These are phyloP conservation scores for Auricularia auricula-judae DNA, from an alignment of 768 basidiomycete species.

Conservation along the genomic window DNA sequence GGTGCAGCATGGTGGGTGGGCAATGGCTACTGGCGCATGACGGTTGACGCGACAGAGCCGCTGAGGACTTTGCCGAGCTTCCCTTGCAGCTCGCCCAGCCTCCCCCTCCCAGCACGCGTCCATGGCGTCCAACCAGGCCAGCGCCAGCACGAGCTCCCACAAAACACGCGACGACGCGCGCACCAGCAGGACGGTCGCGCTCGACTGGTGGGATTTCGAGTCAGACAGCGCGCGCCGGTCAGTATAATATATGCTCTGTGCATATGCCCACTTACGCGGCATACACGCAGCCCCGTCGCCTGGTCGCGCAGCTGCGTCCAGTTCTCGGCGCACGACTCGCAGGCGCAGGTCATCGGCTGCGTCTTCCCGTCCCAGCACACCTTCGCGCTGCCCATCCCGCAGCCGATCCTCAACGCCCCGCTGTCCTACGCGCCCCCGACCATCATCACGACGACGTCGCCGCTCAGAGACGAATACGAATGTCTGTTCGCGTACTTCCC, in stretches of 20 bases:
- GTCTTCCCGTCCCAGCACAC: background rate
- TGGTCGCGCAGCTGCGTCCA: background rate
- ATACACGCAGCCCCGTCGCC: background rate
- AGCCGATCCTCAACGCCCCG: background rate
- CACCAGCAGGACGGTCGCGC: background rate
- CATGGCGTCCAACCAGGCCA: too few species aligned
- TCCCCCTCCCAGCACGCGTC: too few species aligned
- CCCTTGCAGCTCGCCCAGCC: too few species aligned
- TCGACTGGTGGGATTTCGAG: background rate
- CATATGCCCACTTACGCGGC: too few species aligned
- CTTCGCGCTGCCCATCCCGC: background rate
- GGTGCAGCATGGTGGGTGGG: background rate
- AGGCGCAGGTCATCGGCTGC: background rate
- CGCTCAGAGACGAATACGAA: background rate
- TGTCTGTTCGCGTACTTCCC: background rate
- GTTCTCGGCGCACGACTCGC: background rate
- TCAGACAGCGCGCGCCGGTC: background rate
- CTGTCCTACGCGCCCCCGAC: background rate
- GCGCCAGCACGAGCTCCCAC: too few species aligned
- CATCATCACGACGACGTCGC: background rate
- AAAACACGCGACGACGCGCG: too few species aligned
- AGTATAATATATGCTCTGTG: too few species aligned
- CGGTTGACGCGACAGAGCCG: too few species aligned
- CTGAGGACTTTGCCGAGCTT: too few species aligned
- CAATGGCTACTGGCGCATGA: background rate